Evolutionary conservation across 441 rosid genomes (phyloP), one percentile per base, ranked within the genome.

Genomic region (Croton laevigatus): DNA sequence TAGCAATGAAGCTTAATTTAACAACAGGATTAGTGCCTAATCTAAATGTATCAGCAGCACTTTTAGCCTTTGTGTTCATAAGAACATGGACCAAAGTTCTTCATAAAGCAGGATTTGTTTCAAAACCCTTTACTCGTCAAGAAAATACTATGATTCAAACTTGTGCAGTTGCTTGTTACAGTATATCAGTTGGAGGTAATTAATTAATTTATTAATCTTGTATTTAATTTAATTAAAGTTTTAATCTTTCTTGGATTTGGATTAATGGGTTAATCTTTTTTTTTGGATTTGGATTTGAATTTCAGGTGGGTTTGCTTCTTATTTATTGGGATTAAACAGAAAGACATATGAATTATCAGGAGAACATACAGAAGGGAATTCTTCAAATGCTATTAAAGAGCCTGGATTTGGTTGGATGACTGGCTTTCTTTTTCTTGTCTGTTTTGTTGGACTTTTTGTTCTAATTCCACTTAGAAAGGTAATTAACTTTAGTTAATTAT

Each of bases 391-490:
- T 57, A 78, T 79, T 16, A 95, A 86, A 78, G 97, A 95, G 57
- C 99, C 98, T 54, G 95, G 82, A 46, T 71, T 91, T 72, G 93
- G 91, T 66, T 95, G 99, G 99, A 95, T 91, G 97, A 86, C 80
- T 40, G 81, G 87, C 48, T 93, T 86, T 62, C 92, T 95, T 52
- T 91, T 91, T 70, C 81, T 86, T 17, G 88, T 84, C 62, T 80
- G 91, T 65, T 95, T 95, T 79, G 97, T 95, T 46, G 99, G 99
- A 40, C 86, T 95, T 53, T 80, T 91, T 42, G 89, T 88, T 13
- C 83, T 95, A 65, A 92, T 95, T 59, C 99, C 99, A 66, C 93
- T 95, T 53, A 85, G 98, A 69, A 95, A 95, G 94, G 99, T 85
- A 75, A 5, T 49, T 49, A 46, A 14, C 3, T 14, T 1, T 27